These are phyloP conservation scores for Coemansia sp. DNA, from an alignment of 192 early-diverging fungal genomes.

Conservation along the genomic window DNA sequence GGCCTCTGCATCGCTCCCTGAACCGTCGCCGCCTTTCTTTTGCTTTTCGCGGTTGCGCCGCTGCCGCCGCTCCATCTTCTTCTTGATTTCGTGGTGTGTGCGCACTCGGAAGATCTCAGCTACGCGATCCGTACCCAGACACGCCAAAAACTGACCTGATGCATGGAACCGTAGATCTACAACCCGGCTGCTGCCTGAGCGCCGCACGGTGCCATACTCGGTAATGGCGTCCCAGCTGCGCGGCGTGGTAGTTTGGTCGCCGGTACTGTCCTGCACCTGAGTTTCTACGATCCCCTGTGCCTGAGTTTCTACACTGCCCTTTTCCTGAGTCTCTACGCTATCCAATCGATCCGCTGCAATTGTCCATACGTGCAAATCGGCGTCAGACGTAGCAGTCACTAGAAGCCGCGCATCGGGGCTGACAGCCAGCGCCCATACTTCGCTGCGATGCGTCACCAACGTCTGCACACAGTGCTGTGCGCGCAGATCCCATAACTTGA, in stretches of 20 bases:
- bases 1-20: conserved; percentile 36
- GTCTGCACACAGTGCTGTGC: conserved; percentile 95
- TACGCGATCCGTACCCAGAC: conserved; percentile 72
- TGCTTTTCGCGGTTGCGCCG: conserved; percentile 76
- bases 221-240: conserved; percentile 64
- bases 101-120: conserved; percentile 84
- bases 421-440: conserved; percentile 86
- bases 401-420: conserved; percentile 63
- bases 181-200: conserved; percentile 78
- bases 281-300: too few species aligned
- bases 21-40: conserved; percentile 34
- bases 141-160: conserved; percentile 73
- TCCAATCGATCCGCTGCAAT: conserved; percentile 56
- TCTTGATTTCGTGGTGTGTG: conserved; percentile 75
- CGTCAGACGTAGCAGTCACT: conserved; percentile 83
- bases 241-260: conserved; percentile 5
- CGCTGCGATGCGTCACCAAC: conserved; percentile 85
- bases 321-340: not conserved
- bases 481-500: conserved; percentile 96
- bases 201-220: conserved; percentile 72
- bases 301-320: too few species aligned
- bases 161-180: conserved; percentile 76
- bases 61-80: conserved; percentile 76
- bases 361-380: conserved; percentile 84
- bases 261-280: conserved; percentile 13